Conservation (phyloP, 495 filamentous ascomycete genomes). For the Paragyromitra xinjiangensis region DNA sequence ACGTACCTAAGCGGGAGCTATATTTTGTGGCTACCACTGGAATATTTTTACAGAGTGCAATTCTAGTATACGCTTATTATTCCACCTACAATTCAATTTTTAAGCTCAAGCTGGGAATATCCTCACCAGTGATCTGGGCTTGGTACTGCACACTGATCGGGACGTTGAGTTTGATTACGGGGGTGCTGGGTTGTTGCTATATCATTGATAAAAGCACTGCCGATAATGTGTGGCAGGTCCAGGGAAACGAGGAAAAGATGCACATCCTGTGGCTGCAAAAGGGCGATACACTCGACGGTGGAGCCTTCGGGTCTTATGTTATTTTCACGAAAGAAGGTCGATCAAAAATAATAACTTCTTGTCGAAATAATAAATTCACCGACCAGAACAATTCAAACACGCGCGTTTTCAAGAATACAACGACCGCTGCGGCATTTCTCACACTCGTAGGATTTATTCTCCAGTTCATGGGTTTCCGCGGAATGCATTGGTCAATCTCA, state of each 20-base stretch:
- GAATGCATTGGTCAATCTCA: conserved; percentile 60
- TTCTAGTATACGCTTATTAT: conserved; percentile 43
- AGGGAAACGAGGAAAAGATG: background rate
- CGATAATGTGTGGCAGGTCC: background rate
- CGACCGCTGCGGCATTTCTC: background rate
- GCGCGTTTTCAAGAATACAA: background rate
- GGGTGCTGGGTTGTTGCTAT: conserved; percentile 28
- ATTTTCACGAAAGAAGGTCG: conserved; percentile 16
- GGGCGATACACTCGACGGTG: conserved; percentile 17
- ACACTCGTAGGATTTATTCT: conserved; percentile 60
- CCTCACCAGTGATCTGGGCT: background rate
- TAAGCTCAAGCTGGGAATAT: background rate
- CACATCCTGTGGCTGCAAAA: conserved; percentile 33
- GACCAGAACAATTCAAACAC: background rate
- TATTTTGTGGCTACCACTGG: conserved; percentile 47
- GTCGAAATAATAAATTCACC: background rate
- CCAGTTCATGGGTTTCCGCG: conserved; percentile 64
- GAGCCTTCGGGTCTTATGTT: conserved; percentile 18
- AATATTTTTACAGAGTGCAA: conserved; percentile 36
- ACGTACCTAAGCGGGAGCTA: conserved; percentile 22
- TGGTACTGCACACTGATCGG: conserved; percentile 12
- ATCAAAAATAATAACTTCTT: conserved; percentile 6
- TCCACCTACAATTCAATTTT: background rate
- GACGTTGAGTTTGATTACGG: conserved; percentile 8
- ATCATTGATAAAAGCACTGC: conserved; percentile 25